Conservation (phyloP, 495 filamentous ascomycete species). For the Melanomma pulvis-pyrius region DNA sequence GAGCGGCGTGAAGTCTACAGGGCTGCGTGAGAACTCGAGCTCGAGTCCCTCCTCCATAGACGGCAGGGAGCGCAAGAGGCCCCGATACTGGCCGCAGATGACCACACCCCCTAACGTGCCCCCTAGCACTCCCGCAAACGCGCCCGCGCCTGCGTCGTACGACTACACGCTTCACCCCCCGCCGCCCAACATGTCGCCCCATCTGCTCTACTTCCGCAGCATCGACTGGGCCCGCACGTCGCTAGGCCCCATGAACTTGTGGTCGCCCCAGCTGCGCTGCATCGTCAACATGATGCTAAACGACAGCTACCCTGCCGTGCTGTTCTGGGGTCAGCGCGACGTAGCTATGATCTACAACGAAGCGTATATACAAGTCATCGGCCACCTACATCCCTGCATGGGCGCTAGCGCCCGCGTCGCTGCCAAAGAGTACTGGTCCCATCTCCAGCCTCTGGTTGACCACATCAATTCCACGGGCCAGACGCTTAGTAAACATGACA, state of each 20-base stretch:
- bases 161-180: constrained; percentile 9
- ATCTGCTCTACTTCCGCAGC: constrained; percentile 20
- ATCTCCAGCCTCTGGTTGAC: constrained; percentile 18
- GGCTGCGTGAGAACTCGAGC: neutral
- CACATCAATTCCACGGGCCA: constrained; percentile 20
- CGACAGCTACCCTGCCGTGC: constrained; percentile 17
- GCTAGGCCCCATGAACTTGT: constrained; percentile 26
- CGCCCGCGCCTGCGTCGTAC: neutral
- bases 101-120: neutral
- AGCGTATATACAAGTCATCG: constrained; percentile 21
- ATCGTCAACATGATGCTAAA: constrained; percentile 22
- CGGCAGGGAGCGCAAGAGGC: constrained; percentile 3
- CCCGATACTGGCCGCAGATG: neutral
- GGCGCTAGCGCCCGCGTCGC: constrained; percentile 6
- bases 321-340: constrained; percentile 30
- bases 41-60: neutral
- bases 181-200: constrained; percentile 5
- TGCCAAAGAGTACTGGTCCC: neutral
- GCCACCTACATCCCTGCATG: constrained; percentile 23
- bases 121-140: neutral
- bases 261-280: constrained; percentile 23
- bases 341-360: constrained; percentile 35
- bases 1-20: neutral
- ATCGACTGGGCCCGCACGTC: constrained; percentile 30
- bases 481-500: constrained; percentile 5